Evolutionary conservation across 2,329 filamentous ascomycete genomes (phyloP), one percentile per base, ranked within the genome.

Genomic region (Capronia epimyces): DNA sequence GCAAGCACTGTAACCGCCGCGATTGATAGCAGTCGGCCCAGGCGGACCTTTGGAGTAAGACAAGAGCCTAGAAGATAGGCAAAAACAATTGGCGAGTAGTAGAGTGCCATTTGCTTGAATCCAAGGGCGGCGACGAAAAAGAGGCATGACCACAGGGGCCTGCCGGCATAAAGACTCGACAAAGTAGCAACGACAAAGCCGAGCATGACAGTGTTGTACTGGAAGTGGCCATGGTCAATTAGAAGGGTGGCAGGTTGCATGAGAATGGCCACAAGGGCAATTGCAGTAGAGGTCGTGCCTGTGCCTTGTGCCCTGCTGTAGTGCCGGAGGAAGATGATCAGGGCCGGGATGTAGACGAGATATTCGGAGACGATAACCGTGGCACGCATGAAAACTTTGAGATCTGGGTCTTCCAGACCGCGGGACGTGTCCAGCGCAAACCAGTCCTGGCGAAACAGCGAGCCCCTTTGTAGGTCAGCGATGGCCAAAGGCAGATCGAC

Each of bases 51-150:
- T 1, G 90, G 90, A 57, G 83, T 84, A n/a, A 94, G 62, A 65
- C 90, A 96, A 63, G 84, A 82, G 7, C 91, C 93, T 1, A 97
- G 75, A 1, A 98, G 81, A 64, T 90, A 98, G 25, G 89, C 86
- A 67, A 97, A 97, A 50, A 97, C 84, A 16, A 85, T 84, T 12
- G 94, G 90, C 2, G 94, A 89, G 69, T 96, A 98, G 72, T 97
- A 98, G 13, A 98, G 77, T 1, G 91, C 91, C 94, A 98, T 98
- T 69, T 98, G 93, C 75, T 98, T 98, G 76, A 97, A 98, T 4
- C 89, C 89, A n/a, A 98, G 75, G 2, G 91, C 87, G 13, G 81
- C 82, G 5, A 98, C 93, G 62, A 98, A 98, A 73, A 95, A 95
- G 52, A 95, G 80, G 56, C 88, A 89, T 21, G 87, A 82, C 89